phyloP scores from a whole-genome alignment of 345 rosid genomes.

The Linum trigynum region DNA sequence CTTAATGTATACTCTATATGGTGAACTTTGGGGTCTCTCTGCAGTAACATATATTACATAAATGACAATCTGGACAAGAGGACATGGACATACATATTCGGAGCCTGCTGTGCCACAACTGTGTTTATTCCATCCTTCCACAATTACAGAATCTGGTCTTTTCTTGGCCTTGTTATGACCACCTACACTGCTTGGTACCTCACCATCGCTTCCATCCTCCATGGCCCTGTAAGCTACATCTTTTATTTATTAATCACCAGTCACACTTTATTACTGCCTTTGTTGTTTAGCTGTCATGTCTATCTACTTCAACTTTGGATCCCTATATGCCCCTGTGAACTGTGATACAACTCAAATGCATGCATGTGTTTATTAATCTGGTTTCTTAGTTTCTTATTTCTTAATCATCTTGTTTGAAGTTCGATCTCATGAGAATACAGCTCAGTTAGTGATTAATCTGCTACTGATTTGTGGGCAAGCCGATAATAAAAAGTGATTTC shows the following conservation, averaged over 20 bases:
- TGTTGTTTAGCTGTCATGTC: background rate
- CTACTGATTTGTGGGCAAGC: background rate
- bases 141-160: constrained; percentile 98
- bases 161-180: constrained; percentile 94
- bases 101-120: constrained; percentile 97
- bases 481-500: too few relatives aligned
- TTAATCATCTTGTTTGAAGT: background rate
- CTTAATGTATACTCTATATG: background rate
- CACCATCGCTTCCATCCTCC: constrained; percentile 82
- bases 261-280: background rate
- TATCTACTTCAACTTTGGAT: background rate
- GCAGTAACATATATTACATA: constrained; percentile 97
- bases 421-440: background rate
- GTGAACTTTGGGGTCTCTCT: constrained; percentile 6
- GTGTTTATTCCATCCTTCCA: constrained; percentile 98
- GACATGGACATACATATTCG: constrained; percentile 98
- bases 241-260: background rate
- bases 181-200: constrained; percentile 99
- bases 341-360: constrained; percentile 16
- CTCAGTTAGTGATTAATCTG: background rate
- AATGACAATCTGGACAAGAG: constrained; percentile 98
- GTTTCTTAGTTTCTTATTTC: background rate
- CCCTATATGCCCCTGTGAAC: constrained; percentile 8
- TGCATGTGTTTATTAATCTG: background rate
- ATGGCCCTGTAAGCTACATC: constrained; percentile 60